These are phyloP conservation scores for Rhodotorula kratochvilovae DNA, from an alignment of 768 basidiomycete genomes.

Conservation along the genomic window DNA sequence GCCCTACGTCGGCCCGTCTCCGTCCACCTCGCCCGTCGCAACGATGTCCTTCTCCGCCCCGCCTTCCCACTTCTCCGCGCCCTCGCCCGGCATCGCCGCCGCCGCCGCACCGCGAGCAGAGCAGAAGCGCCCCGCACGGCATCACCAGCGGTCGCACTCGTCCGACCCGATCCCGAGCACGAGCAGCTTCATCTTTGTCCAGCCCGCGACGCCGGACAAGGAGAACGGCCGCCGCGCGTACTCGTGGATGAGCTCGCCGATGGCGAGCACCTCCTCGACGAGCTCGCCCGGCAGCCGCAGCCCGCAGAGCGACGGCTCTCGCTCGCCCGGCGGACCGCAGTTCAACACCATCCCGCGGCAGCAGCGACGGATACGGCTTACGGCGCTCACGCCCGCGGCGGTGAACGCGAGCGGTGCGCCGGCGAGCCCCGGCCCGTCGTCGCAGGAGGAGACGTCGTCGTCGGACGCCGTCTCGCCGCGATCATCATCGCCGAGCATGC, in stretches of 20 bases:
- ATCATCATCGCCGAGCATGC: neutral
- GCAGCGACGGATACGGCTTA: constrained; percentile 9
- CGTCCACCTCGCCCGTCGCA: constrained; percentile 5
- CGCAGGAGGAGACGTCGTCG: constrained; percentile 26
- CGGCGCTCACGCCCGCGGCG: constrained; percentile 10
- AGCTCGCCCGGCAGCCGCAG: neutral
- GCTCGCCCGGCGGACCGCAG: neutral
- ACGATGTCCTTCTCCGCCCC: constrained; percentile 19
- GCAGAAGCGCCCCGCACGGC: constrained; percentile 21
- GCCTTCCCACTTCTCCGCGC: neutral
- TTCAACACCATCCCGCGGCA: constrained; percentile 9
- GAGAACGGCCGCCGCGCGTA: neutral
- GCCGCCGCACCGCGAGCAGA: constrained; percentile 7
- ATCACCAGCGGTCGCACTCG: constrained; percentile 37
- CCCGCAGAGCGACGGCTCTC: neutral
- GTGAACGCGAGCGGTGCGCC: no score
- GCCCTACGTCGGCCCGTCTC: neutral
- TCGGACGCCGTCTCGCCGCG: constrained; percentile 4
- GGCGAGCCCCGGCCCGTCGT: constrained; percentile 12
- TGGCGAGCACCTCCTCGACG: neutral
- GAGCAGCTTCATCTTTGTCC: constrained; percentile 37
- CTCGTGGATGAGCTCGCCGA: neutral
- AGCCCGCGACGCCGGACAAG: constrained; percentile 23
- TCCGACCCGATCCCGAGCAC: constrained; percentile 30
- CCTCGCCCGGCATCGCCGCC: neutral